Percentiles rank a stretch among this genome's conserved stretches.
These are phyloP conservation scores for Chenopodium quinoa DNA, from an alignment of 148 eudicot genomes.

Conservation along the genomic window DNA sequence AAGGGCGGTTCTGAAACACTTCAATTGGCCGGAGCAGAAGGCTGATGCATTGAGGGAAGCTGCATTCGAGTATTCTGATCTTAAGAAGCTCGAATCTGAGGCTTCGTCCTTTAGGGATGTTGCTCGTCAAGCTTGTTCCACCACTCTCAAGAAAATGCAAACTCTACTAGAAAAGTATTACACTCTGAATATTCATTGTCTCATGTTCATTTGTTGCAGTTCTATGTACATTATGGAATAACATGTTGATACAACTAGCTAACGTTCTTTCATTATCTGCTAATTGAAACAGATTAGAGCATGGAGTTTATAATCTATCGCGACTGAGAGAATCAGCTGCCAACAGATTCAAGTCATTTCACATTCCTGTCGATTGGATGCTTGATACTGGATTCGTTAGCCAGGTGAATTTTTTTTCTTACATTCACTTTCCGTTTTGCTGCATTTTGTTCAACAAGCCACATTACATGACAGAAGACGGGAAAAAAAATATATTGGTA, in stretches of 20 bases:
- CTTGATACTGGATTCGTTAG: slow-evolving; percentile 73
- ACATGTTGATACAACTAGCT: neutral
- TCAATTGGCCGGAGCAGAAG: slow-evolving; percentile 92
- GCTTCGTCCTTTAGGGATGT: slow-evolving; percentile 63
- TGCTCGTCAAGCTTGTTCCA: slow-evolving; percentile 67
- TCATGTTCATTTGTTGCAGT: neutral
- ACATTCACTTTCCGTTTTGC: neutral
- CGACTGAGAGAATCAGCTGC: slow-evolving; percentile 81
- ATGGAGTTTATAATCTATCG: slow-evolving; percentile 79
- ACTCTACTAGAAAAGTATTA: slow-evolving; percentile 80
- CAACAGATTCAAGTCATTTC: slow-evolving; percentile 62
- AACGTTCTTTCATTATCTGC: neutral
- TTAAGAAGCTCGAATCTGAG: slow-evolving; percentile 84
- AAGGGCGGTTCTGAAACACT: slow-evolving; percentile 94
- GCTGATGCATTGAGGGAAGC: slow-evolving; percentile 97
- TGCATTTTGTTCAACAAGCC: neutral
- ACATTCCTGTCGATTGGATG: slow-evolving; percentile 96
- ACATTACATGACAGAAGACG: too few species aligned
- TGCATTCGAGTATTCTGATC: slow-evolving; percentile 89
- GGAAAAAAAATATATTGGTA: neutral
- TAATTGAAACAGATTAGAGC: slow-evolving; percentile 67
- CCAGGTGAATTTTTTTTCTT: slow-evolving; percentile 46
- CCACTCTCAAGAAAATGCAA: slow-evolving; percentile 93
- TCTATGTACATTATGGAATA: too few species aligned
- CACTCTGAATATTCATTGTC: neutral